Evolutionary conservation across 1,139 yeast genomes (phyloP).

Genomic region (Arxiozyma slooffiae): DNA sequence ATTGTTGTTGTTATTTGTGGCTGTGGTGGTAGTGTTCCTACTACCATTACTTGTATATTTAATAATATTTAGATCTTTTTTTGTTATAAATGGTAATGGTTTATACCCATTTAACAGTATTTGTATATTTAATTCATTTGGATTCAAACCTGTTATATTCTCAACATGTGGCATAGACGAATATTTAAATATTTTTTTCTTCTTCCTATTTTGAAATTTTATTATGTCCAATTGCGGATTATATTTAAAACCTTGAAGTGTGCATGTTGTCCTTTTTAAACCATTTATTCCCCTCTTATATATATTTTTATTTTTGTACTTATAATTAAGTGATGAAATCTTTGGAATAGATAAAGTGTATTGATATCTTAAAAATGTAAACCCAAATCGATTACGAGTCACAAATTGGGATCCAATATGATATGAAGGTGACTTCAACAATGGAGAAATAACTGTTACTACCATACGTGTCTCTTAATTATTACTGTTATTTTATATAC

Average conservation of each 20-base stretch:
- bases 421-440: neutral
- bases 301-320: too few species aligned
- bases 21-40: neutral
- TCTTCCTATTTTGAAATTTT: neutral
- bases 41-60: neutral
- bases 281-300: neutral
- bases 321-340: neutral
- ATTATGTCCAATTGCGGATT: neutral
- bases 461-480: neutral
- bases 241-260: neutral
- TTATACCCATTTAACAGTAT: conserved; percentile 28
- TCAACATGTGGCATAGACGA: conserved; percentile 26
- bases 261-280: neutral
- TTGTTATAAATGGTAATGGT: conserved; percentile 17
- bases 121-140: conserved; percentile 18
- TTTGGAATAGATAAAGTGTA: neutral
- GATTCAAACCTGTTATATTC: conserved; percentile 18
- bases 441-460: conserved; percentile 1
- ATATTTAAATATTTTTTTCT: conserved; percentile 11
- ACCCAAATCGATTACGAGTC: conserved; percentile 1
- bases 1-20: neutral
- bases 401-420: neutral
- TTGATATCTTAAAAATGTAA: conserved; percentile 2
- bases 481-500: too few species aligned
- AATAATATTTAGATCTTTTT: neutral